Base-by-base conservation (phyloP, 2,329 filamentous ascomycete genomes). In the Ilyonectria sp. region DNA sequence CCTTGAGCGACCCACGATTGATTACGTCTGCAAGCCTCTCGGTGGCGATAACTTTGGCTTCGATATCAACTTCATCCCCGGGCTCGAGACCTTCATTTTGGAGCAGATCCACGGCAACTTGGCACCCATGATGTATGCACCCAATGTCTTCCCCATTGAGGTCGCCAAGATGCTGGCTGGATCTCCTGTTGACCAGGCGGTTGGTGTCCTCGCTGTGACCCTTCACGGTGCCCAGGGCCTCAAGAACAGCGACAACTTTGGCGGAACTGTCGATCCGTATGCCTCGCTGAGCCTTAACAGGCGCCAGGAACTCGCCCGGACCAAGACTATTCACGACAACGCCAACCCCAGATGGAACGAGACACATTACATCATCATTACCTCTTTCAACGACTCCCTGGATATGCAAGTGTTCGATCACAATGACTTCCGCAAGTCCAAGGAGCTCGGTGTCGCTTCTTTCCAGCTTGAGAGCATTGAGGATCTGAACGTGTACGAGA, bases 61-160 rank as follows among this genome's bases (percentile, higher is more conserved):
- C 79, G 96, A 99, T 77, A 98, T 99, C 86, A 98, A 98, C 84
- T 98, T 99, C 82, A 97, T 99, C 73, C 96, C 96, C 19, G 95
- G 95, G 74, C 87, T 99, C 26, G 95, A 98, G 80, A 89, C 81
- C 63, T 99, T 99, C 82, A 99, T 99, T 75, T 91, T 93, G 79
- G 96, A 99, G 75, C 94, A 97, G 83, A 97, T 99, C 60, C 97
- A 99, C 80, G 93, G 92, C 70, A 98, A 95, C 77, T 84, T 99
- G 56, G 92, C 90, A 2, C 97, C 96, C 0, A 98, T 99, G 92
- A 97, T 99, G 94, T 99, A 99, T 79, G 92, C 91, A 43, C 96
- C 96, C 9, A 97, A 99, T 75, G 94, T 98, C 56, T 99, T 99
- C 86, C 96, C 96, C 17, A 96, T 99, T 72, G 96, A 99, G 78